Percentiles rank a stretch among this genome's conserved stretches.
These are phyloP conservation scores for Pulveroboletus sp. DNA, from an alignment of 768 basidiomycete genomes.

Conservation along the genomic window DNA sequence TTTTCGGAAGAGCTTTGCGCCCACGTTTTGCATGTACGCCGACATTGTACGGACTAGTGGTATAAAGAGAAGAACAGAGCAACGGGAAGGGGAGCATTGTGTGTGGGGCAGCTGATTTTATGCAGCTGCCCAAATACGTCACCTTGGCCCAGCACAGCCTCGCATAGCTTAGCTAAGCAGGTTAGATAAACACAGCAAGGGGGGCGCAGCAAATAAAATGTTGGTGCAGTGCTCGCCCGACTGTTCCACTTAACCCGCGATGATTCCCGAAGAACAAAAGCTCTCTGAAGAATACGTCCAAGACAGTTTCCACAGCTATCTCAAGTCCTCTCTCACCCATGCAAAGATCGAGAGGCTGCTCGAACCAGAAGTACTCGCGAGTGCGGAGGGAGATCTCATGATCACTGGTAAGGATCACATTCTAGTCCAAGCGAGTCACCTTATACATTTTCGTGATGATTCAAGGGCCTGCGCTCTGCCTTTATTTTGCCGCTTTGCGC, in stretches of 20 bases:
- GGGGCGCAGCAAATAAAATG: background rate
- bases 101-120: background rate
- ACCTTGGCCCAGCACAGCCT: slow-evolving; percentile 1
- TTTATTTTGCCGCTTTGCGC: slow-evolving; percentile 80
- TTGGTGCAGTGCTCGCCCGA: no score
- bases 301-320: slow-evolving; percentile 77
- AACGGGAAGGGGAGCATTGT: no score
- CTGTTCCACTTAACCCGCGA: background rate
- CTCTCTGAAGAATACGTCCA: slow-evolving; percentile 66
- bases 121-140: slow-evolving; percentile 11
- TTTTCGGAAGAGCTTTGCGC: slow-evolving; percentile 55
- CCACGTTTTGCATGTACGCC: slow-evolving; percentile 39
- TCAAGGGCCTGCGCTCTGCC: slow-evolving; percentile 71
- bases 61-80: background rate
- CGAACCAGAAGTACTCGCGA: slow-evolving; percentile 66
- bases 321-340: slow-evolving; percentile 71
- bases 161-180: background rate
- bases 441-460: background rate
- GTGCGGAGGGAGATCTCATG: slow-evolving; percentile 81
- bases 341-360: slow-evolving; percentile 74
- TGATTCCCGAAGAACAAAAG: slow-evolving; percentile 27
- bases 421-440: background rate
- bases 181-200: no score
- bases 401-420: slow-evolving; percentile 57
- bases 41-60: slow-evolving; percentile 16